Percentiles rank a stretch among this genome's conserved stretches.
Evolutionary conservation across 257 asterid species (phyloP).

Genomic region (Fraxinus excelsior): DNA sequence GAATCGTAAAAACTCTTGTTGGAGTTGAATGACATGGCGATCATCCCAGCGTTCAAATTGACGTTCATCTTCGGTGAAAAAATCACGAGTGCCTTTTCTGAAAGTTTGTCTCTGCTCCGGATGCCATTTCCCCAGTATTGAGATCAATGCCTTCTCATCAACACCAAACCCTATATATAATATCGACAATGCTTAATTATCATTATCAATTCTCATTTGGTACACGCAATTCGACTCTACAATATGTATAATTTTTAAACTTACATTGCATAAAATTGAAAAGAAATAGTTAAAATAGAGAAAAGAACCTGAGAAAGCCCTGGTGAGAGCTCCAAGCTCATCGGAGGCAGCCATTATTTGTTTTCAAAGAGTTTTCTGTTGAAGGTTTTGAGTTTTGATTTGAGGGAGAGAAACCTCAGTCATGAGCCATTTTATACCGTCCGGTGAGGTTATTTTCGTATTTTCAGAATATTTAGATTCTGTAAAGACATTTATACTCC

Average conservation of each 20-base stretch:
- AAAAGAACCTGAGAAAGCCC: slow-evolving; percentile 66
- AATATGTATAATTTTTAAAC: neutral
- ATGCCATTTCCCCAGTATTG: slow-evolving; percentile 63
- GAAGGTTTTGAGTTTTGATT: slow-evolving; percentile 8
- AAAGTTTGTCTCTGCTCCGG: slow-evolving; percentile 60
- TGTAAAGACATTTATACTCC: slow-evolving; percentile 31
- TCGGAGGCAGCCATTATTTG: slow-evolving; percentile 56
- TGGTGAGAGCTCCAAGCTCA: slow-evolving; percentile 58
- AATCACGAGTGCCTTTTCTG: slow-evolving; percentile 56
- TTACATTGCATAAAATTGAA: neutral
- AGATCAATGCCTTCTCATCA: slow-evolving; percentile 69
- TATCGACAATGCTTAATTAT: neutral
- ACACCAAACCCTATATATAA: slow-evolving; percentile 63
- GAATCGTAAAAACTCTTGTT: slow-evolving; percentile 75
- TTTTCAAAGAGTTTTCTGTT: neutral
- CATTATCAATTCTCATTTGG: neutral
- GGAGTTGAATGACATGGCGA: slow-evolving; percentile 63
- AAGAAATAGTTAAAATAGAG: neutral
- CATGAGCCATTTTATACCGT: slow-evolving; percentile 23
- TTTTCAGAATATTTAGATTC: neutral
- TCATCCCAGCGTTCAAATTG: slow-evolving; percentile 78
- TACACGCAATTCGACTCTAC: neutral
- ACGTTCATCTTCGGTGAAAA: slow-evolving; percentile 76
- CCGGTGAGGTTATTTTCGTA: slow-evolving; percentile 31
- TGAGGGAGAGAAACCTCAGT: neutral